Evolutionary conservation across 2,329 filamentous ascomycete genomes (phyloP), one percentile per base, ranked within the genome.

Genomic region (Paecilomyces variotii): DNA sequence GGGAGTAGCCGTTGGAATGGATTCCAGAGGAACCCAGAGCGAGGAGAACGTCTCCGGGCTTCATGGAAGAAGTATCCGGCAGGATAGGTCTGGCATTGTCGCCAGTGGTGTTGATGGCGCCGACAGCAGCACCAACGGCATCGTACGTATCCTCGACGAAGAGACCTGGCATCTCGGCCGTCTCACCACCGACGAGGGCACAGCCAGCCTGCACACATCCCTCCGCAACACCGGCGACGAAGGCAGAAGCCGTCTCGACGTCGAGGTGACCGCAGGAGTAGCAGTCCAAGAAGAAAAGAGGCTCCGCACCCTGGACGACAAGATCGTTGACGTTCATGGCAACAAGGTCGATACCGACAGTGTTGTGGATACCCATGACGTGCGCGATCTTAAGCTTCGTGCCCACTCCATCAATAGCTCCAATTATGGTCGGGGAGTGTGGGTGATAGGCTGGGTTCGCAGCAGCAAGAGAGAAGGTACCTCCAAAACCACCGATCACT

Each of bases 291-390:
- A 99, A 97, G 81, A 94, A 94, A 63, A 97, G 82, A 1, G 94
- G 92, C 66, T 94, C 90, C 11, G 94, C 94, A 57, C 94, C 94
- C 78, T 97, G 92, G 7, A 97, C 94, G 56, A 99, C 87, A 0
- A 99, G 82, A 70, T 99, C 94, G 74, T 99, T 99, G 71, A 97
- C 94, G 74, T 97, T 97, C 93, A 97, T 97, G 65, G 94, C 94
- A 3, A 99, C 94, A 35, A 99, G 84, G 72, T 99, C 94, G 67
- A 99, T 91, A 61, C 94, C 94, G 10, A 99, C 93, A 2, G 92
- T 96, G 74, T 93, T 87, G 76, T 97, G 94, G 77, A 95, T 91
- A 67, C 86, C 83, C 79, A 95, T 89, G 11, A 86, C 84, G 72
- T 97, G 93, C 0, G 94, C 94, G 68, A 99, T 90, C 82, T 95